Conservation (phyloP, 2,329 filamentous ascomycete species). For the Aspergillus ruber region DNA sequence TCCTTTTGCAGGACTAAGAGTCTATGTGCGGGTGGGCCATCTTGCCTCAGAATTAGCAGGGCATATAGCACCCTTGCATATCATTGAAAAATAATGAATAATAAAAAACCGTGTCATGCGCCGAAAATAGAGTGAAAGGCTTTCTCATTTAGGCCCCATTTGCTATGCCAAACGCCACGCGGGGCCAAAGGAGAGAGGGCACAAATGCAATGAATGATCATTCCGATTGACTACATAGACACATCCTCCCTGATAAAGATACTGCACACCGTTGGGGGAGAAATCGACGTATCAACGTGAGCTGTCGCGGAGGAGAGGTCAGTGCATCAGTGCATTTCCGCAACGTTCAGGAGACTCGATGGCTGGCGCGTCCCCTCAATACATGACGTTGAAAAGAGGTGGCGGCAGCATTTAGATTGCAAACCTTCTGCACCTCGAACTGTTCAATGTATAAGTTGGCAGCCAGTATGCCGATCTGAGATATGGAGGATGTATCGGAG, state of each 20-base stretch:
- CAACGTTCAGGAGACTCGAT: constrained; percentile 5
- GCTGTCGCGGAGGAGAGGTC: constrained; percentile 15
- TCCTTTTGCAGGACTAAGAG: constrained; percentile 8
- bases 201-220: neutral
- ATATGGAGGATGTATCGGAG: no score
- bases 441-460: neutral
- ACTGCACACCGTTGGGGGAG: constrained; percentile 6
- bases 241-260: neutral
- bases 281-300: constrained; percentile 26
- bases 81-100: neutral
- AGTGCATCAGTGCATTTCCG: constrained; percentile 6
- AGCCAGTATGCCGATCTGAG: neutral
- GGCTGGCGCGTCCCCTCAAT: neutral
- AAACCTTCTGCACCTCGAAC: constrained; percentile 1
- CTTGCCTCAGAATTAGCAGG: constrained; percentile 7
- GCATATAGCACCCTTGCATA: constrained; percentile 14
- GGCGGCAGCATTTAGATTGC: constrained; percentile 20
- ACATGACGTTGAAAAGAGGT: constrained; percentile 1
- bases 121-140: neutral
- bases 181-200: neutral
- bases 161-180: neutral
- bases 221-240: neutral
- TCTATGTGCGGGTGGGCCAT: constrained; percentile 4
- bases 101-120: neutral
- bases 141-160: neutral